These are phyloP conservation scores for Suillus variegatus DNA, from an alignment of 768 basidiomycete species.

Conservation along the genomic window DNA sequence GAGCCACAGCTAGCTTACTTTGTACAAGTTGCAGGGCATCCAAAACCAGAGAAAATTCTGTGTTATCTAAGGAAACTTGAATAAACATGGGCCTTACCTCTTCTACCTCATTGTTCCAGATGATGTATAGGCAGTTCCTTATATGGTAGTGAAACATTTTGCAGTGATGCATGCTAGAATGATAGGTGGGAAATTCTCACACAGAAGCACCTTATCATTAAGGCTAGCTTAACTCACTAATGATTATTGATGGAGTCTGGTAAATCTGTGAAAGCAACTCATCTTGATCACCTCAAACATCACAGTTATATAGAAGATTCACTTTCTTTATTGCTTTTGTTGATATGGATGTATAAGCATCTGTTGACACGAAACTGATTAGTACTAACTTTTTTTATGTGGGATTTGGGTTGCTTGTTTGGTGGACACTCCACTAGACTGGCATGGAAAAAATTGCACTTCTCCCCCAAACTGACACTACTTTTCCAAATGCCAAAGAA, in stretches of 20 bases:
- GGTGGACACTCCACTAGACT: too few relatives aligned
- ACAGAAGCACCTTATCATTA: background rate
- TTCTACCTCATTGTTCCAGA: background rate
- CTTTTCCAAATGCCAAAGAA: too few relatives aligned
- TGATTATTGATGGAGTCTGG: background rate
- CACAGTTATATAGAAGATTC: background rate
- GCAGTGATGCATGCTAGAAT: background rate
- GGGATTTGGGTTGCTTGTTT: too few relatives aligned
- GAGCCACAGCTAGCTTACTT: background rate
- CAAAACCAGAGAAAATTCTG: background rate
- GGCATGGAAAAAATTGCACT: too few relatives aligned
- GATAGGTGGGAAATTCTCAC: background rate
- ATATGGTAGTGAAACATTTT: background rate
- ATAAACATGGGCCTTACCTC: background rate
- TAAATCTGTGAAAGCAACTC: background rate
- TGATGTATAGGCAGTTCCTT: background rate
- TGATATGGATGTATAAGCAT: background rate
- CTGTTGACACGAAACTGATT: too few relatives aligned
- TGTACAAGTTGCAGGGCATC: background rate
- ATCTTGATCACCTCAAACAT: background rate
- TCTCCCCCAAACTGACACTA: too few relatives aligned
- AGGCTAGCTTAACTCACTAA: background rate
- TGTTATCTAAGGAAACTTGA: background rate
- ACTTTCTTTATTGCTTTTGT: background rate
- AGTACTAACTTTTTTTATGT: too few relatives aligned